These are phyloP conservation scores for Naganishia cerealis DNA, from an alignment of 1,284 basidiomycete genomes.

Conservation along the genomic window DNA sequence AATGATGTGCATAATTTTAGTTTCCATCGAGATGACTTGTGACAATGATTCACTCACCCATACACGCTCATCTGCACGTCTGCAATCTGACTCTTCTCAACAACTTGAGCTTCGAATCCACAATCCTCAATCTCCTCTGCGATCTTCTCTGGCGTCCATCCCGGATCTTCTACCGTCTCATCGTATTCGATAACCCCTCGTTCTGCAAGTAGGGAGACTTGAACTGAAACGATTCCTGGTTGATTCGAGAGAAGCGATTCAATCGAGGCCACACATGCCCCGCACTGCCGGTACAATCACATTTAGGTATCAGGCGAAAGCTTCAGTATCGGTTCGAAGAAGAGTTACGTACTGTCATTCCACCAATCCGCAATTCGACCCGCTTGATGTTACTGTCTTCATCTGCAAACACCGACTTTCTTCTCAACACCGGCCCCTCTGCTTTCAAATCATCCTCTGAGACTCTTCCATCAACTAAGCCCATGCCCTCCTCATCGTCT, in stretches of 20 bases:
- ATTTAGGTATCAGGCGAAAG: background rate
- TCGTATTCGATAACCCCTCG: conserved; percentile 88
- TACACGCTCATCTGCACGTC: conserved; percentile 51
- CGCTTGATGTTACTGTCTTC: conserved; percentile 26
- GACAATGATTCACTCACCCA: conserved; percentile 40
- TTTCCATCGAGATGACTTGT: no score
- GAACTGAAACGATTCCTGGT: conserved; percentile 79
- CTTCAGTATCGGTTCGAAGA: background rate
- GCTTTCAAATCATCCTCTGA: conserved; percentile 2
- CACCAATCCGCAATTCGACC: conserved; percentile 53
- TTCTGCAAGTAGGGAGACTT: conserved; percentile 92
- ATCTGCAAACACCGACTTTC: conserved; percentile 13
- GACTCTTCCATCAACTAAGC: conserved; percentile 3
- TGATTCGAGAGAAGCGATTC: conserved; percentile 83
- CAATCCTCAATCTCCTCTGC: conserved; percentile 61
- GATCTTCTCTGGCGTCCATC: conserved; percentile 77
- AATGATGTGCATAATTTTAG: background rate
- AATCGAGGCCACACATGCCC: conserved; percentile 66
- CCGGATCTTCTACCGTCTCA: conserved; percentile 31
- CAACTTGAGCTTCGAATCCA: conserved; percentile 53
- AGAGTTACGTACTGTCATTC: conserved; percentile 49
- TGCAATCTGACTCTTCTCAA: conserved; percentile 47
- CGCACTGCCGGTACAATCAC: conserved; percentile 45
- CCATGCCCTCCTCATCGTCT: conserved; percentile 22
- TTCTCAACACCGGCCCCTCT: background rate